Conservation (phyloP, 129 eudicot genomes). For the Helianthus tuberosus region DNA sequence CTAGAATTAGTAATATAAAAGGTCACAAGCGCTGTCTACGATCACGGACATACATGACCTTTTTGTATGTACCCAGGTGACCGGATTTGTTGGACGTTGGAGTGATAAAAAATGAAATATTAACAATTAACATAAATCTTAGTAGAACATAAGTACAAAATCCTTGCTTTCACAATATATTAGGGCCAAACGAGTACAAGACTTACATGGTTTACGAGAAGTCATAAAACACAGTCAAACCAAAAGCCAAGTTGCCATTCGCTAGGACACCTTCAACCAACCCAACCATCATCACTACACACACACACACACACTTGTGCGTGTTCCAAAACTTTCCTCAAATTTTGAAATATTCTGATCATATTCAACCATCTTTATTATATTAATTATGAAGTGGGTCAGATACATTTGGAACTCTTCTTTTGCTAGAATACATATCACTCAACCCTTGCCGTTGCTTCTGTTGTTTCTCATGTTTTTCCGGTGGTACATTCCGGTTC, state of each 20-base stretch:
- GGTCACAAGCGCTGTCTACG: too few relatives aligned
- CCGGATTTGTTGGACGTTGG: too few relatives aligned
- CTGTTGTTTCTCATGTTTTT: constrained; percentile 25
- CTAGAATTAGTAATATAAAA: too few relatives aligned
- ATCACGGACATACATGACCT: too few relatives aligned
- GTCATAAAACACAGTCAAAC: background rate
- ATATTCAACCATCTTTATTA: background rate
- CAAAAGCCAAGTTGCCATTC: constrained; percentile 3
- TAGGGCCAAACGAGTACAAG: background rate
- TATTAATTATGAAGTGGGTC: constrained; percentile 52
- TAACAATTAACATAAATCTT: background rate
- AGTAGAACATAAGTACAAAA: background rate
- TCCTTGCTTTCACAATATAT: constrained; percentile 13
- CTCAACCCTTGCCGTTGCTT: constrained; percentile 12
- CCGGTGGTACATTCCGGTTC: constrained; percentile 16
- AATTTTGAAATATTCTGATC: background rate
- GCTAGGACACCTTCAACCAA: too few relatives aligned
- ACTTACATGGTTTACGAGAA: constrained; percentile 23
- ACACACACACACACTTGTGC: background rate
- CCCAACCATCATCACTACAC: constrained; percentile 8
- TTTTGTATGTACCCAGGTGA: too few relatives aligned
- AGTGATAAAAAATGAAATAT: background rate
- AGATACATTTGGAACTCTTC: constrained; percentile 53
- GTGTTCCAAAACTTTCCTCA: constrained; percentile 12
- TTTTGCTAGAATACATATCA: constrained; percentile 35